phyloP scores from a whole-genome alignment of 2,329 filamentous ascomycete genomes.

The Phialophora verrucosa region DNA sequence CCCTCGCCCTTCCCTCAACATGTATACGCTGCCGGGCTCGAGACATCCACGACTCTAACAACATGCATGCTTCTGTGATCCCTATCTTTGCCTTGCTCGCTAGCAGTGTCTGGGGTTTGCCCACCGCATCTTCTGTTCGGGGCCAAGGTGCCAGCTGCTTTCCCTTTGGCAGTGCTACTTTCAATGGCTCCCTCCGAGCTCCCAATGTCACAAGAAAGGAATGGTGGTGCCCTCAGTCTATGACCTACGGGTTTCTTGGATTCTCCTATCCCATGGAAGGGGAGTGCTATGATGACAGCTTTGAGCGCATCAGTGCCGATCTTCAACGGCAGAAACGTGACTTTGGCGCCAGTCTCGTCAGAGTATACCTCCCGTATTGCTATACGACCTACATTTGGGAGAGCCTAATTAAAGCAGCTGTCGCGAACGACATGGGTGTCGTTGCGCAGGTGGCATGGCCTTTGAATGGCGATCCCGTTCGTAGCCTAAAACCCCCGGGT shows the following conservation, averaged over 20 bases:
- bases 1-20: not conserved
- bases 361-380: constrained; percentile 22
- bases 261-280: constrained; percentile 25
- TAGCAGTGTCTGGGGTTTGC: constrained; percentile 12
- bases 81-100: not conserved
- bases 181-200: constrained; percentile 18
- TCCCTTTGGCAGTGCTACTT: constrained; percentile 21
- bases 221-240: constrained; percentile 25
- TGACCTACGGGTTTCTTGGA: constrained; percentile 22
- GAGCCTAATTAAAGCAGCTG: constrained; percentile 20
- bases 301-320: constrained; percentile 23
- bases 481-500: not conserved
- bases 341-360: constrained; percentile 20
- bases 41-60: not conserved
- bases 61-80: constrained; percentile 4
- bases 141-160: constrained; percentile 20
- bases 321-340: constrained; percentile 21
- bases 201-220: constrained; percentile 17
- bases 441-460: constrained; percentile 22
- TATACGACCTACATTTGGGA: constrained; percentile 27
- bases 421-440: constrained; percentile 21
- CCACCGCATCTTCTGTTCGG: constrained; percentile 2
- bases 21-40: not conserved
- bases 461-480: constrained; percentile 20
- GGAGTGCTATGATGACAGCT: constrained; percentile 24